Evolutionary conservation across 805 yeast species (phyloP).

Genomic region (Brettanomyces naardenensis): DNA sequence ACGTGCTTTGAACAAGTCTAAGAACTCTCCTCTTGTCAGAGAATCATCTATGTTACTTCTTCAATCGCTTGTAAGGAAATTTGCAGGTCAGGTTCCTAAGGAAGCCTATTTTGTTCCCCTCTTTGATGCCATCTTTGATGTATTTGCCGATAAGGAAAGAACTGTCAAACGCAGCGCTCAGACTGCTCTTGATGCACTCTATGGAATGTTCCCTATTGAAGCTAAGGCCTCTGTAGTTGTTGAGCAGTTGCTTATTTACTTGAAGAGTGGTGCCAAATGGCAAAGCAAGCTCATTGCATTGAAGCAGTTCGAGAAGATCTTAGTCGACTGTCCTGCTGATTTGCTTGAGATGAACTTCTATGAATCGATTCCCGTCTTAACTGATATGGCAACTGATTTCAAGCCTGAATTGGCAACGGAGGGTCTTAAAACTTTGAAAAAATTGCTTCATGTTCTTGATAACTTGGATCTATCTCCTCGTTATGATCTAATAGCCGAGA

Average conservation of each 20-base stretch:
- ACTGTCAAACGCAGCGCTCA: slow-evolving; percentile 83
- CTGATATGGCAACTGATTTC: slow-evolving; percentile 89
- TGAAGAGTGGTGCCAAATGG: slow-evolving; percentile 86
- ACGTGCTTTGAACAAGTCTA: slow-evolving; percentile 61
- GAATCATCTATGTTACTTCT: slow-evolving; percentile 67
- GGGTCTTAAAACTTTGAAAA: slow-evolving; percentile 63
- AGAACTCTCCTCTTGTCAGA: slow-evolving; percentile 64
- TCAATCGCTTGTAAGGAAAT: slow-evolving; percentile 45
- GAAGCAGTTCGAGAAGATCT: slow-evolving; percentile 60
- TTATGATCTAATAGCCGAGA: slow-evolving; percentile 74
- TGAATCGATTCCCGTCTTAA: slow-evolving; percentile 72
- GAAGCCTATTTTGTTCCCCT: slow-evolving; percentile 68
- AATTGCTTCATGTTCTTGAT: slow-evolving; percentile 76
- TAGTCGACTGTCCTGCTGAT: slow-evolving; percentile 79
- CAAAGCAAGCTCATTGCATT: slow-evolving; percentile 80
- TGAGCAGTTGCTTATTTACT: slow-evolving; percentile 51
- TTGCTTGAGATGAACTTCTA: slow-evolving; percentile 75
- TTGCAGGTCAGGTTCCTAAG: slow-evolving; percentile 60
- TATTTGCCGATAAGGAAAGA: slow-evolving; percentile 80
- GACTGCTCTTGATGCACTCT: slow-evolving; percentile 61
- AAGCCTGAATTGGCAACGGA: slow-evolving; percentile 91
- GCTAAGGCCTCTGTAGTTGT: slow-evolving; percentile 69
- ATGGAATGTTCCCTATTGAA: slow-evolving; percentile 66
- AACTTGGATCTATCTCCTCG: slow-evolving; percentile 88
- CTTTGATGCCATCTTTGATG: slow-evolving; percentile 58